A percentile compares a stretch with the other conserved stretches of the same genome.
Evolutionary conservation across 176 grass and related monocot species (phyloP).

Genomic region (Pontederia crassipes): DNA sequence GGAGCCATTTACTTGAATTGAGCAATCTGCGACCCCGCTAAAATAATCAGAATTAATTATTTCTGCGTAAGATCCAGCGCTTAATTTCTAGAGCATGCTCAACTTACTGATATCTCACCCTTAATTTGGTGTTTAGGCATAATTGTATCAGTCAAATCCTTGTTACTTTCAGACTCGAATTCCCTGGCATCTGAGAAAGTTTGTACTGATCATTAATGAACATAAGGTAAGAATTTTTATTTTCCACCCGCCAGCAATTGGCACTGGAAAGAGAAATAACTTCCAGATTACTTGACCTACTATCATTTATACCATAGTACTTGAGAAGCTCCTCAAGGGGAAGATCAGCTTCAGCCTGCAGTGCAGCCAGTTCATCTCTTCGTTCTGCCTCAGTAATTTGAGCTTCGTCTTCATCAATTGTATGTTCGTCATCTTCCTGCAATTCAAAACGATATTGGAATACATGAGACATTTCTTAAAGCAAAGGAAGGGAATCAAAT

Average conservation of each 20-base stretch:
- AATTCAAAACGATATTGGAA: conserved; percentile 14
- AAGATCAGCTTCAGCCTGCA: conserved; percentile 86
- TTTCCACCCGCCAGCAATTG: background rate
- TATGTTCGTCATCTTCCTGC: conserved; percentile 85
- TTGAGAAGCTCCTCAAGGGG: conserved; percentile 70
- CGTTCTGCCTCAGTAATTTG: conserved; percentile 72
- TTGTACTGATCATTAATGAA: conserved; percentile 55
- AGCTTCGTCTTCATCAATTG: conserved; percentile 92
- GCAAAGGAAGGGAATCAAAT: background rate
- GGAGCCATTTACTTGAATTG: conserved; percentile 63
- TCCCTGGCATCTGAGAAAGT: conserved; percentile 87
- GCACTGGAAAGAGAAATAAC: background rate
- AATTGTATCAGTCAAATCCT: conserved; percentile 28
- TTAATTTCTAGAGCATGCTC: conserved; percentile 17
- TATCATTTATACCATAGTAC: conserved; percentile 14
- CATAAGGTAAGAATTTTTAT: background rate
- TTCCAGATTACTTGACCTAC: background rate
- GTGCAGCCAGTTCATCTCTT: conserved; percentile 68
- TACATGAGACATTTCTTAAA: background rate
- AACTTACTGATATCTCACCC: conserved; percentile 68
- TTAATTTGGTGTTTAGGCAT: conserved; percentile 44
- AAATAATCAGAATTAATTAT: conserved; percentile 40
- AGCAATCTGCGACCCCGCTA: conserved; percentile 61
- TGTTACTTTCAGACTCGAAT: conserved; percentile 39
- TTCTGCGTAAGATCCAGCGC: conserved; percentile 24